A percentile compares a stretch with the other conserved stretches of the same genome.
Conservation (phyloP, 345 rosid species). For the Excoecaria cochinchinensis region DNA sequence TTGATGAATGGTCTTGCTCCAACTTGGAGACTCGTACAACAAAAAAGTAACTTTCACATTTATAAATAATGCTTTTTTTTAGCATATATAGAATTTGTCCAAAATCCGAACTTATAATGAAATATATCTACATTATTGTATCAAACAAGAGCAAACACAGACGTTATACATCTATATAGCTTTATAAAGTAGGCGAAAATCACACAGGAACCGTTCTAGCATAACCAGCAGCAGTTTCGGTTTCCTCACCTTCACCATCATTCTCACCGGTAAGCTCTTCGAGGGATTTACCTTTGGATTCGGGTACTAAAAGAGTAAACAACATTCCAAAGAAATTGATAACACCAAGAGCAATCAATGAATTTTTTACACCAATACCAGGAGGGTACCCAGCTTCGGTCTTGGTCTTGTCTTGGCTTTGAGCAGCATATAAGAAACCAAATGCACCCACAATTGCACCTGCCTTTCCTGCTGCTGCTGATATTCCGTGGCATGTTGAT, state of each 20-base stretch:
- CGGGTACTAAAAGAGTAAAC: constrained; percentile 29
- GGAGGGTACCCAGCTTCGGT: constrained; percentile 22
- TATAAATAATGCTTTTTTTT: too few relatives aligned
- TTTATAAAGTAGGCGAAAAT: not conserved
- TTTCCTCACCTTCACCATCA: constrained; percentile 4
- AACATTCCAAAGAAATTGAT: constrained; percentile 26
- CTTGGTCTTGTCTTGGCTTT: constrained; percentile 11
- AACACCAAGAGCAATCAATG: constrained; percentile 19
- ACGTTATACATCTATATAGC: not conserved
- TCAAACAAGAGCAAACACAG: not conserved
- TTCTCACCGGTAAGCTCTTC: constrained; percentile 31
- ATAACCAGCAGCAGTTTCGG: not conserved
- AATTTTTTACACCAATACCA: constrained; percentile 27
- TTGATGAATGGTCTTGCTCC: too few relatives aligned
- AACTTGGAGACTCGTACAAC: too few relatives aligned
- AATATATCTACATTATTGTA: too few relatives aligned
- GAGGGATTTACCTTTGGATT: constrained; percentile 28
- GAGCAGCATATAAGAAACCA: constrained; percentile 27
- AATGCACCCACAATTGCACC: constrained; percentile 32
- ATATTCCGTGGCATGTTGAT: constrained; percentile 35
- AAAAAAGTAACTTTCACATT: too few relatives aligned
- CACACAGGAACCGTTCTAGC: constrained; percentile 15
- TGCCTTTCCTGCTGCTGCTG: constrained; percentile 33
- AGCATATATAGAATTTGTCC: too few relatives aligned
- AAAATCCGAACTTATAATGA: too few relatives aligned